Evolutionary conservation across 306 rosid species (phyloP).

Genomic region (Cucumis sativus): Cucumber_9930_V3 NC_026657.2:19506501-19507000

Average conservation of each 20-base stretch:
- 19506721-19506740: constrained; percentile 26
- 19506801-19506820: constrained; percentile 36
- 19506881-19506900: background rate
- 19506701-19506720: constrained; percentile 49
- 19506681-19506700: constrained; percentile 20
- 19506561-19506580: constrained; percentile 15
- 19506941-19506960: constrained; percentile 10
- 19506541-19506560: constrained; percentile 23
- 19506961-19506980: constrained; percentile 31
- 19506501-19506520: constrained; percentile 17
- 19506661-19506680: constrained; percentile 39
- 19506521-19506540: constrained; percentile 27
- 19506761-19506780: constrained; percentile 26
- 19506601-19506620: constrained; percentile 11
- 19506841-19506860: constrained; percentile 46
- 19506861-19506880: constrained; percentile 21
- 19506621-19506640: constrained; percentile 31
- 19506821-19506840: constrained; percentile 36
- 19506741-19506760: constrained; percentile 27
- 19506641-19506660: constrained; percentile 37
- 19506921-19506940: background rate
- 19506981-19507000: constrained; percentile 22
- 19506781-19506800: constrained; percentile 38
- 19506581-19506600: constrained; percentile 33
- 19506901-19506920: too few species aligned